A percentile compares a stretch with the other conserved stretches of the same genome.
phyloP scores from a whole-genome alignment of 257 asterid genomes.

The Solanum chilense region DNA sequence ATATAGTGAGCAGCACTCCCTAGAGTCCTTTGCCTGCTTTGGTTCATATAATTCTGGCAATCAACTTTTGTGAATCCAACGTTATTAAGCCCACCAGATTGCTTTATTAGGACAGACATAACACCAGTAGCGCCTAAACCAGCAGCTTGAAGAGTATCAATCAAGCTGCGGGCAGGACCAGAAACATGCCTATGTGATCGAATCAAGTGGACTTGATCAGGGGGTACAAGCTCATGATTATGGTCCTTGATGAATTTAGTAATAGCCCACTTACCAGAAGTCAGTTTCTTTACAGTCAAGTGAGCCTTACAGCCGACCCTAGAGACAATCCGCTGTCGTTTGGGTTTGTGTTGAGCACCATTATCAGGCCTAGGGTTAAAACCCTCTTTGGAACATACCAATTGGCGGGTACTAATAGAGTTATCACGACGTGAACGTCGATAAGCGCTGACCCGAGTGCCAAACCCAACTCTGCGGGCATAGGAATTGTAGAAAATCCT shows the following conservation, averaged over 20 bases:
- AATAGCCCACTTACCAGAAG: slow-evolving; percentile 78
- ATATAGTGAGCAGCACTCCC: slow-evolving; percentile 86
- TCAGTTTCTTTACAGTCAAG: slow-evolving; percentile 67
- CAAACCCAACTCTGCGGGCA: slow-evolving; percentile 82
- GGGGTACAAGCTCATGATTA: slow-evolving; percentile 84
- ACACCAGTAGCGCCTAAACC: slow-evolving; percentile 95
- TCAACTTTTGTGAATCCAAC: slow-evolving; percentile 95
- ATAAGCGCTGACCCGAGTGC: slow-evolving; percentile 92
- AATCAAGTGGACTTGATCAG: slow-evolving; percentile 79
- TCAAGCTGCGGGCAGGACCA: slow-evolving; percentile 85
- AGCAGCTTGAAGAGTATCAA: slow-evolving; percentile 96
- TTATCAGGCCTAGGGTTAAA: slow-evolving; percentile 66
- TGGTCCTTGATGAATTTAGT: slow-evolving; percentile 68
- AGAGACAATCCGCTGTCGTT: slow-evolving; percentile 69
- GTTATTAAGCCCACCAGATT: slow-evolving; percentile 84
- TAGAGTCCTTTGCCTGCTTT: slow-evolving; percentile 62
- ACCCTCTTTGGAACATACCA: slow-evolving; percentile 92
- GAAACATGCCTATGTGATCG: slow-evolving; percentile 89
- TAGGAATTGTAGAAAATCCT: slow-evolving; percentile 84
- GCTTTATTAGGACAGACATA: slow-evolving; percentile 83
- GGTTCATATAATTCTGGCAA: slow-evolving; percentile 79
- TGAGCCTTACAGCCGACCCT: slow-evolving; percentile 93
- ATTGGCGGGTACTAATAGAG: slow-evolving; percentile 78
- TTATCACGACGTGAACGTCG: slow-evolving; percentile 91
- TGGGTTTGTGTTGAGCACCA: slow-evolving; percentile 40